Conservation (phyloP, 2,329 filamentous ascomycete species). For the Fusarium temperatum region DNA sequence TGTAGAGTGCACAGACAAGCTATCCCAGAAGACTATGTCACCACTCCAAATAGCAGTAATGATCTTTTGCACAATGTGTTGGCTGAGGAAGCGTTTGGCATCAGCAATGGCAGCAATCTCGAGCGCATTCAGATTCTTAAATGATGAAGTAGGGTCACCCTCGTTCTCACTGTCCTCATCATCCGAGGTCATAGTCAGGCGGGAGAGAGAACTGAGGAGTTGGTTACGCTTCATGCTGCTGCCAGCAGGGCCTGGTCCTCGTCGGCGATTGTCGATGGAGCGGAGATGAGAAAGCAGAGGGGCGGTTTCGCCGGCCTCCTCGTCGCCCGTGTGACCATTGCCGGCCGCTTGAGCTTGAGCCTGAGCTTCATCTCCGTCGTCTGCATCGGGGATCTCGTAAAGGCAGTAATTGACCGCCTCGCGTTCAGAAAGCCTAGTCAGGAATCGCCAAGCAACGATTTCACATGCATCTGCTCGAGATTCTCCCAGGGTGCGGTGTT, state of each 20-base stretch:
- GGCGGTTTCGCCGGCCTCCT: conserved; percentile 59
- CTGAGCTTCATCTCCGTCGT: conserved; percentile 37
- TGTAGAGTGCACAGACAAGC: conserved; percentile 73
- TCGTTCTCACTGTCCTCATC: conserved; percentile 54
- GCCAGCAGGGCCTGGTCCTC: conserved; percentile 44
- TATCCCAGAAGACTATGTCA: conserved; percentile 88
- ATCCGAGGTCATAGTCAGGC: conserved; percentile 55
- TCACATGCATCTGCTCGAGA: conserved; percentile 79
- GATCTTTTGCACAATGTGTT: conserved; percentile 82
- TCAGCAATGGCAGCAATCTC: conserved; percentile 85
- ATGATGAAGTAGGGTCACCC: conserved; percentile 73
- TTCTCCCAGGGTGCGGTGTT: conserved; percentile 72
- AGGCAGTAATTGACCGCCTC: conserved; percentile 80
- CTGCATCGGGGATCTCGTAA: conserved; percentile 70
- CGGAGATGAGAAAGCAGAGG: conserved; percentile 55
- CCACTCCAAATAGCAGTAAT: conserved; percentile 87
- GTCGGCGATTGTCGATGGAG: conserved; percentile 36
- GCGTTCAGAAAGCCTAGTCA: conserved; percentile 74
- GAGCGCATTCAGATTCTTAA: conserved; percentile 83
- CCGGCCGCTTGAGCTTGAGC: conserved; percentile 2
- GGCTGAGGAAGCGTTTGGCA: conserved; percentile 85
- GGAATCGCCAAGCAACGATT: conserved; percentile 82
- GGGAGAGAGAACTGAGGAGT: conserved; percentile 64
- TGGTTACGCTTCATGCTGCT: conserved; percentile 57
- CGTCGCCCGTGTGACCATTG: conserved; percentile 38